A percentile compares a stretch with the other conserved stretches of the same genome.
Conservation (phyloP, 176 grass and related monocot species). For the Leersia perrieri region DNA sequence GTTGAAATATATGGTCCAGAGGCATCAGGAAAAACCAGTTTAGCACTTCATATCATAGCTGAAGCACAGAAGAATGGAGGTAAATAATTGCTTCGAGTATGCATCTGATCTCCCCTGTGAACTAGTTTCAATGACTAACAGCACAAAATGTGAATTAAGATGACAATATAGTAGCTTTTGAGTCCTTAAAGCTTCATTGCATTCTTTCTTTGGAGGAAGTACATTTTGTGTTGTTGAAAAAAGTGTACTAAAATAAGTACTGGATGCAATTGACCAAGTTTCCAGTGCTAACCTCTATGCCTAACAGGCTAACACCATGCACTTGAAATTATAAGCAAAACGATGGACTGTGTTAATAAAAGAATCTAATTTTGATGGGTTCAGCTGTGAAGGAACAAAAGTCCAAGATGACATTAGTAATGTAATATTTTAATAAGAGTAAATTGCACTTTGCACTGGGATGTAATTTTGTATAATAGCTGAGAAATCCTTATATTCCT, state of each 20-base stretch:
- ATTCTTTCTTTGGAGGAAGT: not conserved
- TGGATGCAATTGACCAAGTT: not conserved
- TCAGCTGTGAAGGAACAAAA: not conserved
- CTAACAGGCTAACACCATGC: not conserved
- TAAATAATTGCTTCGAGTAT: conserved; percentile 1
- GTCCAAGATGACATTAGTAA: not conserved
- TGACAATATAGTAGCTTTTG: not conserved
- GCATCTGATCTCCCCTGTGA: not conserved
- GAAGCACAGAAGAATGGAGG: conserved; percentile 61
- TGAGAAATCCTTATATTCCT: not conserved
- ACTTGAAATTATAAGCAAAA: not conserved
- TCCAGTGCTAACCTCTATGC: not conserved
- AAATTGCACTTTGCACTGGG: no score
- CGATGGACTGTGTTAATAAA: not conserved
- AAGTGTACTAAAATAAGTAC: not conserved
- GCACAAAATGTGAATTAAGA: not conserved
- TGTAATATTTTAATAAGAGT: not conserved
- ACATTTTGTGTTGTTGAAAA: not conserved
- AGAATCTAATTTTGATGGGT: not conserved
- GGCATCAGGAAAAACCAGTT: conserved; percentile 62
- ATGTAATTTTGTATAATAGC: not conserved
- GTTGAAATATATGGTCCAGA: conserved; percentile 61
- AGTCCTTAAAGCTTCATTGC: not conserved
- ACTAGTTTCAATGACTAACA: not conserved
- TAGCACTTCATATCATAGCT: conserved; percentile 60